These are phyloP conservation scores for Earliella scabrosa DNA, from an alignment of 1,284 basidiomycete species.

Conservation along the genomic window DNA sequence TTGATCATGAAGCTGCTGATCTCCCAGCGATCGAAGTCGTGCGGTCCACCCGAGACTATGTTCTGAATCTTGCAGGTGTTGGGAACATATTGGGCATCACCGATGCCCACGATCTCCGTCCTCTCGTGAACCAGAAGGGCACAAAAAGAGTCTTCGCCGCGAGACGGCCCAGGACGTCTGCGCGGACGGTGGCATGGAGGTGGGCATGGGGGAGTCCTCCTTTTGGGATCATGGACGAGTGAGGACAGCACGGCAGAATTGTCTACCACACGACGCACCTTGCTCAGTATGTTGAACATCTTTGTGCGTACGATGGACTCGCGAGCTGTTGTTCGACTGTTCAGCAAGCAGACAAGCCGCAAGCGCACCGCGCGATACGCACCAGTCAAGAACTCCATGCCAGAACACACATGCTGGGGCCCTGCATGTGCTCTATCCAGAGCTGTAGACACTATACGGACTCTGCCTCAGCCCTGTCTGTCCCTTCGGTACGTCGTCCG, in stretches of 20 bases:
- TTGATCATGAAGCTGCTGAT: constrained; percentile 62
- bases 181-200: constrained; percentile 70
- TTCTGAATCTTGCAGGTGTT: constrained; percentile 50
- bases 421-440: constrained; percentile 17
- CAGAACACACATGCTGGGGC: constrained; percentile 60
- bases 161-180: constrained; percentile 49
- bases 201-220: constrained; percentile 74
- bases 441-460: constrained; percentile 58
- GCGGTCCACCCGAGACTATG: constrained; percentile 61
- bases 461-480: constrained; percentile 56
- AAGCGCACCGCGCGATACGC: not conserved
- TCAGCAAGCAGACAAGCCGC: not conserved
- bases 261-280: constrained; percentile 40
- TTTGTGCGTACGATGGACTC: constrained; percentile 60
- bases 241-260: not conserved
- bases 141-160: constrained; percentile 49
- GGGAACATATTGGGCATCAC: constrained; percentile 47
- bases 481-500: constrained; percentile 55
- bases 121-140: constrained; percentile 44
- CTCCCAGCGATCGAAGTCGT: constrained; percentile 72
- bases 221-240: constrained; percentile 68
- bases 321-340: constrained; percentile 38
- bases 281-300: constrained; percentile 62
- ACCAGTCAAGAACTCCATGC: constrained; percentile 79
- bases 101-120: constrained; percentile 42